Evolutionary conservation across 305 asterid species (phyloP), one percentile per base, ranked within the genome.

Genomic region (Fraxinus sp.): DNA sequence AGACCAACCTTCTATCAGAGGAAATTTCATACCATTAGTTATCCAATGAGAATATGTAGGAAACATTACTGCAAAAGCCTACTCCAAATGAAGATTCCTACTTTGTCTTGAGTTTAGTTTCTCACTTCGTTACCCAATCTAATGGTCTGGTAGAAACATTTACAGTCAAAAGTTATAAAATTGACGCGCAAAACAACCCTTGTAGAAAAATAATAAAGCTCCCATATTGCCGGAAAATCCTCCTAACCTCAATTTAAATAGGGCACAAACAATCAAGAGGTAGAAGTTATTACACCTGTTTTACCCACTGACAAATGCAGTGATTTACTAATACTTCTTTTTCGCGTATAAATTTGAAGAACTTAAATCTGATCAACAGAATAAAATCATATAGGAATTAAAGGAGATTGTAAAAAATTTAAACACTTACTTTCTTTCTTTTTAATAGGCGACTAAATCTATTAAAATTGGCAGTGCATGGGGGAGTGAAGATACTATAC

Each of bases 401-500:
- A 73, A 52, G n/a, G 78, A 66, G 82, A 71, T 59, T 35, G 79
- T 72, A 33, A 76, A 85, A 41, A 32, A 71, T 49, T 37, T 36
- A 22, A 74, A 66, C 66, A 87, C 95, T 84, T 87, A 93, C 99
- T 14, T 80, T 83, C 76, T 86, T 90, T 86, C 88, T 84, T 87
- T 83, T 92, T 87, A 86, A 74, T 5, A 84, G 78, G 77, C 77
- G 91, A 83, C 84, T 91, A 52, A 85, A 77, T 78, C 86, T 77
- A 74, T 90, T 85, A 82, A 81, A 84, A 76, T 89, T 93, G 86
- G 90, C 90, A 18, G 86, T 89, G 92, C 99, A 95, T 24, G 98
- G 83, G 83, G 97, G 98, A 59, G 98, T 95, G 81, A 90, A 95
- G 87, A 95, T 91, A 89, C 98, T 95, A 83, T 95, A 95, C 87